phyloP scores from a whole-genome alignment of 768 basidiomycete species.

The Xanthoconium stramineum region DNA sequence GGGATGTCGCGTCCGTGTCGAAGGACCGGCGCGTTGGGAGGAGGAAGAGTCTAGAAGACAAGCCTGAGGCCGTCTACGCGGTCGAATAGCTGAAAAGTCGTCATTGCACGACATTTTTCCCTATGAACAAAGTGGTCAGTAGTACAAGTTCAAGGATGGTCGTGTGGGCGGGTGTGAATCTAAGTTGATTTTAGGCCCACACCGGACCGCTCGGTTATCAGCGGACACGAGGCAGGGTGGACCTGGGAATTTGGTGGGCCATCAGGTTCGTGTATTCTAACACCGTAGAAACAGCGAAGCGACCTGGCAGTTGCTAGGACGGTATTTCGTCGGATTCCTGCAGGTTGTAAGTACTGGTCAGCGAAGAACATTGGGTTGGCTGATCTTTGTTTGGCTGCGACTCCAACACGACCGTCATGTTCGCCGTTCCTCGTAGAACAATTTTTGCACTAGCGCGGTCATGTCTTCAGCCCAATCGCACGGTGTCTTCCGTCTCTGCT shows the following conservation, averaged over 20 bases:
- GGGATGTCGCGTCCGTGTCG: constrained; percentile 1
- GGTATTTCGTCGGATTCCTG: not conserved
- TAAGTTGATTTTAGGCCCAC: constrained; percentile 25
- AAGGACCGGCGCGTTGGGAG: constrained; percentile 2
- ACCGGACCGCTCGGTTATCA: constrained; percentile 21
- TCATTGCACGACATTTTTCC: constrained; percentile 18
- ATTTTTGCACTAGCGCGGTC: constrained; percentile 1
- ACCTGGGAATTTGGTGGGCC: constrained; percentile 6
- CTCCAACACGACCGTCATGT: constrained; percentile 7
- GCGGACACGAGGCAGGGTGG: constrained; percentile 8
- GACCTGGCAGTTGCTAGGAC: not conserved
- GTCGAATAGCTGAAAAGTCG: constrained; percentile 8
- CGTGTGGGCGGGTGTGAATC: constrained; percentile 13
- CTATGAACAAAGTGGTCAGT: constrained; percentile 7
- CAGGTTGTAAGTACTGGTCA: not conserved
- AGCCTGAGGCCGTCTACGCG: constrained; percentile 3
- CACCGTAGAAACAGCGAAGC: not conserved
- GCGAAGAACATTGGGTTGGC: not conserved
- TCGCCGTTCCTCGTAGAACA: not conserved
- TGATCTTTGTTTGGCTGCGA: constrained; percentile 11
- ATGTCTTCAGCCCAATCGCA: not conserved
- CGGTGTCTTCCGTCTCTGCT: not conserved
- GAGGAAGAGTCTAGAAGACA: not conserved
- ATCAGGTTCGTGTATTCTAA: not conserved
- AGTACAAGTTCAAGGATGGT: constrained; percentile 24